These are phyloP conservation scores for Saururus chinensis DNA, from an alignment of 164 flowering plant species.

Conservation along the genomic window DNA sequence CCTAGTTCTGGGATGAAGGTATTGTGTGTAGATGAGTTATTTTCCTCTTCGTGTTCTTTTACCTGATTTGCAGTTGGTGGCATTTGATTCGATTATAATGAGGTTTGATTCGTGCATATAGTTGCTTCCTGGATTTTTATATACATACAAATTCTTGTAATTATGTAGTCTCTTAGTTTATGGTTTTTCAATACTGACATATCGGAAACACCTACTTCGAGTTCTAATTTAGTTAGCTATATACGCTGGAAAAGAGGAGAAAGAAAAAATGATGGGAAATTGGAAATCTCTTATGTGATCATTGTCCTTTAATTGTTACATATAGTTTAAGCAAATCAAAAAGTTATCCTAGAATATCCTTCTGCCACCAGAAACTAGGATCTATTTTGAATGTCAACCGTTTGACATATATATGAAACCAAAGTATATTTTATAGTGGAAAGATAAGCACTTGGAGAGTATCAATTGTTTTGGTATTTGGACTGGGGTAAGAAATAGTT, in stretches of 20 bases:
- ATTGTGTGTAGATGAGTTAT: too few species aligned
- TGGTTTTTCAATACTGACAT: slow-evolving; percentile 29
- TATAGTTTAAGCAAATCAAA: slow-evolving; percentile 10
- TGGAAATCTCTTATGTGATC: slow-evolving; percentile 5
- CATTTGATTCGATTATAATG: too few species aligned
- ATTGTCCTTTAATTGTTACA: slow-evolving; percentile 17
- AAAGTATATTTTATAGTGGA: slow-evolving; percentile 9
- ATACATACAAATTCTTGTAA: slow-evolving; percentile 3
- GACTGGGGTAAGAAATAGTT: slow-evolving; percentile 32
- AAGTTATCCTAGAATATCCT: background rate
- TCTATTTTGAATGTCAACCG: slow-evolving; percentile 13
- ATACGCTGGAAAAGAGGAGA: slow-evolving; percentile 12
- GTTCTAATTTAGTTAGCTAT: slow-evolving; percentile 18
- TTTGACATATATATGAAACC: slow-evolving; percentile 12
- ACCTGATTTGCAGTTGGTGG: too few species aligned
- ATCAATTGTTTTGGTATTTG: slow-evolving; percentile 21
- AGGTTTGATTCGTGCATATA: too few species aligned
- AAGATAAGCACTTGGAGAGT: slow-evolving; percentile 16
- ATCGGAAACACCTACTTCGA: slow-evolving; percentile 24
- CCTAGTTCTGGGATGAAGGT: too few species aligned
- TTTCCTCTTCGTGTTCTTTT: too few species aligned
- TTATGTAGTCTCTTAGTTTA: slow-evolving; percentile 50
- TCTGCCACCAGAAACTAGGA: slow-evolving; percentile 9
- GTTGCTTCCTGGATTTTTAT: slow-evolving; percentile 8
- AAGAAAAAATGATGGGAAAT: slow-evolving; percentile 15